Conservation (phyloP, 208 protist genomes). For the Trypanosoma rangeli region DNA sequence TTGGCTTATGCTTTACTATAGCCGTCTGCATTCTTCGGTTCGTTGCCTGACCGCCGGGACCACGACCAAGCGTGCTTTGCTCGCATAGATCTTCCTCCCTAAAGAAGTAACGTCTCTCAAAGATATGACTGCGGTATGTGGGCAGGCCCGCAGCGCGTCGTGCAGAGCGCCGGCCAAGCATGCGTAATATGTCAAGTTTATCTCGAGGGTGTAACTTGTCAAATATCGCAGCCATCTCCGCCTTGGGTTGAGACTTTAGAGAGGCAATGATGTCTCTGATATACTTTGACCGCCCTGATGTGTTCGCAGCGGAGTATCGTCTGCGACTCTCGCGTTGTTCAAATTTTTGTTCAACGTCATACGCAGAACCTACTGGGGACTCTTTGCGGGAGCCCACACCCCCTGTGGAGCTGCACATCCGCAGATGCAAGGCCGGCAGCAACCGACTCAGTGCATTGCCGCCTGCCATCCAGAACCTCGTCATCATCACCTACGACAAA, state of each 20-base stretch:
- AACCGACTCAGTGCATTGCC: background rate
- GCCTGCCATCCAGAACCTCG: background rate
- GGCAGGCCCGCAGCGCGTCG: constrained; percentile 34
- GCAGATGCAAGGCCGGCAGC: background rate
- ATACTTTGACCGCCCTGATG: constrained; percentile 44
- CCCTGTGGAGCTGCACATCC: constrained; percentile 10
- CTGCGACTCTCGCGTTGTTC: constrained; percentile 45
- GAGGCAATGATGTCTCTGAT: constrained; percentile 48
- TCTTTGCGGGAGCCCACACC: background rate
- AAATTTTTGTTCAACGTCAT: background rate
- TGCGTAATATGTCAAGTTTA: constrained; percentile 63
- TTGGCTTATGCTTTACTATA: constrained; percentile 68
- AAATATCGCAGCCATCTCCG: constrained; percentile 38
- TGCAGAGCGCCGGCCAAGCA: constrained; percentile 36
- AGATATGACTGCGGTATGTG: constrained; percentile 53
- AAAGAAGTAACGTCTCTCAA: constrained; percentile 77
- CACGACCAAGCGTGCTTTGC: constrained; percentile 74
- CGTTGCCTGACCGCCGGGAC: constrained; percentile 85
- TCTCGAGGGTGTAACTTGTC: constrained; percentile 58
- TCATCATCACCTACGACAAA: constrained; percentile 14
- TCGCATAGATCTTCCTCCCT: constrained; percentile 75
- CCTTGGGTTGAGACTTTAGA: constrained; percentile 42
- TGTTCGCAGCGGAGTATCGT: constrained; percentile 65
- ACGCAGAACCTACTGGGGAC: background rate
- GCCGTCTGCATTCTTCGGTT: constrained; percentile 87